phyloP scores from a whole-genome alignment of 352 stramenopile species.

The Aphanomyces astaci region DNA sequence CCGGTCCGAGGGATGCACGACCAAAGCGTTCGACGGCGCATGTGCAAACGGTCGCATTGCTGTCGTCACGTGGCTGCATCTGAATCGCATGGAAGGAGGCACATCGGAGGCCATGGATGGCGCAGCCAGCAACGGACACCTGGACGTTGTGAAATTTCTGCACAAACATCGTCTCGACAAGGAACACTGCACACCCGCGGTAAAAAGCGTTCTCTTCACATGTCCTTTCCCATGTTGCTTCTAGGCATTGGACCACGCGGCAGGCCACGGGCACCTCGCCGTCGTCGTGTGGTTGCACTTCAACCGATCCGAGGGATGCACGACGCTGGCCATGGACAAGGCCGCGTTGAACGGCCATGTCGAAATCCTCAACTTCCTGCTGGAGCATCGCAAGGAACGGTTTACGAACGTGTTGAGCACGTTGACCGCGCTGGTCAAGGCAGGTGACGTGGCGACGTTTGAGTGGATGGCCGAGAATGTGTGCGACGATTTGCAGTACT shows the following conservation, averaged over 20 bases:
- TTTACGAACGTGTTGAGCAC: background rate
- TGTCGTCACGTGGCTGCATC: slow-evolving; percentile 26
- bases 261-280: slow-evolving; percentile 22
- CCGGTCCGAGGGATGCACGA: background rate
- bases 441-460: background rate
- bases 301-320: slow-evolving; percentile 20
- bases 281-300: slow-evolving; percentile 25
- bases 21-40: background rate
- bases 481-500: slow-evolving; percentile 5
- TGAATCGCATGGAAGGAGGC: slow-evolving; percentile 25
- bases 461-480: background rate
- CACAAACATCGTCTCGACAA: slow-evolving; percentile 24
- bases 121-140: slow-evolving; percentile 26
- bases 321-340: slow-evolving; percentile 28
- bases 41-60: background rate
- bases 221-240: background rate
- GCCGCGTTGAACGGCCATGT: slow-evolving; percentile 25
- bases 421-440: background rate
- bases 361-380: slow-evolving; percentile 26
- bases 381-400: slow-evolving; percentile 21
- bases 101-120: slow-evolving; percentile 27
- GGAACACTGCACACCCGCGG: slow-evolving; percentile 25
- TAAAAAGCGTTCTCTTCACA: background rate
- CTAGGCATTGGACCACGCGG: slow-evolving; percentile 23
- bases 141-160: slow-evolving; percentile 29